phyloP scores from a whole-genome alignment of 805 yeast species.

The Wickerhamomyces sydowiorum region DNA sequence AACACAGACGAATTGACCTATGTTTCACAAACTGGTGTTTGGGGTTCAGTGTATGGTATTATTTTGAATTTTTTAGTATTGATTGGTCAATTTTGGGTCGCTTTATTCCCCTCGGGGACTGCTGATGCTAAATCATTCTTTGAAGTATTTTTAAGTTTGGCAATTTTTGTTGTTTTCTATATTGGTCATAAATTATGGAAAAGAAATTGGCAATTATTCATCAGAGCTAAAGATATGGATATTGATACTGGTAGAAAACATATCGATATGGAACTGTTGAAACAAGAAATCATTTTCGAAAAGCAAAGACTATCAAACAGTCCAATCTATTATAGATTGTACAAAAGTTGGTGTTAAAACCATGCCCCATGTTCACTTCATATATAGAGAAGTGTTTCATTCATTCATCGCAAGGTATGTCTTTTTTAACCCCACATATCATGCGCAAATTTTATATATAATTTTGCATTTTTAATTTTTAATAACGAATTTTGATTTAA shows the following conservation, averaged over 20 bases:
- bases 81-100: conserved; percentile 73
- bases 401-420: too few relatives aligned
- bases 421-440: too few relatives aligned
- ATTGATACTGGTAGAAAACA: conserved; percentile 59
- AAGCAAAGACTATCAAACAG: conserved; percentile 31
- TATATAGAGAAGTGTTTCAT: neutral
- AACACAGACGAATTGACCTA: conserved; percentile 56
- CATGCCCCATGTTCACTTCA: neutral
- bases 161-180: conserved; percentile 50
- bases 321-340: conserved; percentile 40
- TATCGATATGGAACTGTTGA: conserved; percentile 43
- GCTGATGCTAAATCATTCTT: conserved; percentile 55
- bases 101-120: conserved; percentile 42
- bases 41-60: conserved; percentile 57
- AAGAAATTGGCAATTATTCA: conserved; percentile 30
- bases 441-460: too few relatives aligned
- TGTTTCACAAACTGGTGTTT: conserved; percentile 55
- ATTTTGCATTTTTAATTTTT: neutral
- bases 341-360: conserved; percentile 40
- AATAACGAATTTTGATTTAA: too few relatives aligned
- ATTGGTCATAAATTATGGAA: conserved; percentile 50
- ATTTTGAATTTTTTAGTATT: conserved; percentile 49
- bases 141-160: conserved; percentile 54
- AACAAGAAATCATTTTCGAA: conserved; percentile 49
- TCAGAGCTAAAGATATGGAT: conserved; percentile 46